phyloP scores from a whole-genome alignment of 2,329 filamentous ascomycete genomes.

The Xylaria arbuscula region DNA sequence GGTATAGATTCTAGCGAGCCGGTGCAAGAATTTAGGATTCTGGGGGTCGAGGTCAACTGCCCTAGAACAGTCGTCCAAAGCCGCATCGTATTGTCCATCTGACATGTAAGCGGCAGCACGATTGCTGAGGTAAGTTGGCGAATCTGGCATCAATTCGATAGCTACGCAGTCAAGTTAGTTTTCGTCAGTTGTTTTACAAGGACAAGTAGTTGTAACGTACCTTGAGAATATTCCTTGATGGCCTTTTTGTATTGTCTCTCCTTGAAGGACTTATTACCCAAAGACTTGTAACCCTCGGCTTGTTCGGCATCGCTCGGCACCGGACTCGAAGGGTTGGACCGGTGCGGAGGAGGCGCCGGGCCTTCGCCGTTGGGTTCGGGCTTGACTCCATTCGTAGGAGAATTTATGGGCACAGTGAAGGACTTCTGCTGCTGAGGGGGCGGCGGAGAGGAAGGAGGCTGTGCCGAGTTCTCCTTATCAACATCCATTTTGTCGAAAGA shows the following conservation, averaged over 20 bases:
- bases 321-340: constrained; percentile 70
- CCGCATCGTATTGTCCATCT: constrained; percentile 79
- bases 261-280: constrained; percentile 97
- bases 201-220: constrained; percentile 59
- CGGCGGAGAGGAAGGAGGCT: constrained; percentile 64
- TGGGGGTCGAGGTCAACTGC: constrained; percentile 85
- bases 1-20: constrained; percentile 90
- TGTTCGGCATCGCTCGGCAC: constrained; percentile 71
- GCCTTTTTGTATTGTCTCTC: constrained; percentile 88
- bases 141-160: constrained; percentile 85
- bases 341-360: constrained; percentile 78
- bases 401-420: constrained; percentile 61
- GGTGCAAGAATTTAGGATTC: constrained; percentile 88
- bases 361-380: constrained; percentile 59
- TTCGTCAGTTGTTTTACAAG: constrained; percentile 26
- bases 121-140: constrained; percentile 92
- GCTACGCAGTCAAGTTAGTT: constrained; percentile 65
- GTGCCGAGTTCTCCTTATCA: constrained; percentile 71
- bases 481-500: constrained; percentile 75
- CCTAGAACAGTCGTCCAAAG: constrained; percentile 85
- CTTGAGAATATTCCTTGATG: constrained; percentile 94
- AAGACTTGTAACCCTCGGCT: constrained; percentile 90
- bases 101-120: constrained; percentile 95
- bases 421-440: constrained; percentile 55
- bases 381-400: constrained; percentile 56